Conservation (phyloP, 2,329 filamentous ascomycete species). For the Reticulascus tulasneorum region DNA sequence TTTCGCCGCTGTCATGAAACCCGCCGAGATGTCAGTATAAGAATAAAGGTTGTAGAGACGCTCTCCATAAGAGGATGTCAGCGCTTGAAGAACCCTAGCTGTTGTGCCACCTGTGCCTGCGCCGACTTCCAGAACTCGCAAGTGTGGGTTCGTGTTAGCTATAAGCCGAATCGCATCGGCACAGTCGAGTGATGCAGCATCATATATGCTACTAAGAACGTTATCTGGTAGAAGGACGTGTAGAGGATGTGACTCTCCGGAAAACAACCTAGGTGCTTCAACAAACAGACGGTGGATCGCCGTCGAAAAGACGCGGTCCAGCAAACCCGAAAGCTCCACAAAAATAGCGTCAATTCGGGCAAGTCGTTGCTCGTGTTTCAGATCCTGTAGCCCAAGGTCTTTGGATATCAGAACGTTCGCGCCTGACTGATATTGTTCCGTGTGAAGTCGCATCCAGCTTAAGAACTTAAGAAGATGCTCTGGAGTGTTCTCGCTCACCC, state of each 20-base stretch:
- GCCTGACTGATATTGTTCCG: background rate
- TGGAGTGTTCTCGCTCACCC: background rate
- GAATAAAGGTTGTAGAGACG: conserved; percentile 13
- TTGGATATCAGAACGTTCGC: background rate
- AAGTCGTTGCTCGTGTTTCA: background rate
- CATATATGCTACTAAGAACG: conserved; percentile 4
- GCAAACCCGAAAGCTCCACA: background rate
- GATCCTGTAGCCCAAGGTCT: background rate
- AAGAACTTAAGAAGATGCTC: background rate
- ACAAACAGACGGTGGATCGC: background rate
- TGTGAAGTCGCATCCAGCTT: background rate
- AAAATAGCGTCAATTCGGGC: background rate
- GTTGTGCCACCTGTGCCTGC: conserved; percentile 8
- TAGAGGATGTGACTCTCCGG: background rate
- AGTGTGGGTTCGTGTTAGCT: too few relatives aligned
- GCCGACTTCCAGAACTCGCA: conserved; percentile 27
- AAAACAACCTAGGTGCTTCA: background rate
- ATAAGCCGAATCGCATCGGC: too few relatives aligned
- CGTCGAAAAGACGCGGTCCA: background rate
- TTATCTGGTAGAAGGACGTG: conserved; percentile 6
- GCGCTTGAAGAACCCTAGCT: conserved; percentile 1
- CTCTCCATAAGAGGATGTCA: conserved; percentile 9
- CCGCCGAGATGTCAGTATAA: conserved; percentile 20
- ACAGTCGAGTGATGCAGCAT: too few relatives aligned
- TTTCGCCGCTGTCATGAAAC: conserved; percentile 16